A percentile compares a stretch with the other conserved stretches of the same genome.
These are phyloP conservation scores for Saccharomycopsis schoenii DNA, from an alignment of 805 yeast species.

Conservation along the genomic window DNA sequence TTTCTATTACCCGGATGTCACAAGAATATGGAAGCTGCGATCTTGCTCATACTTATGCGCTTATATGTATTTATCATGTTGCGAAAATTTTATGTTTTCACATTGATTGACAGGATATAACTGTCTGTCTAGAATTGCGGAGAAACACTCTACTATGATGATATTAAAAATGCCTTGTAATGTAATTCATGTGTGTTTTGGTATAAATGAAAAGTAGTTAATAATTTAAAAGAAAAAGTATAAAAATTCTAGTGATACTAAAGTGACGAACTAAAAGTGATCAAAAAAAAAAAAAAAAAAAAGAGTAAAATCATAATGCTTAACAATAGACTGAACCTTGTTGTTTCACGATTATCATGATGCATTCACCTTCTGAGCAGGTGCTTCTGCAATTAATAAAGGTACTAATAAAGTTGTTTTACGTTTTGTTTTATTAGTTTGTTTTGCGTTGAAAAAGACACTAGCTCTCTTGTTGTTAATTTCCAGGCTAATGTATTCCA, in stretches of 20 bases:
- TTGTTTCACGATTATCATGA: neutral
- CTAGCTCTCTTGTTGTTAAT: neutral
- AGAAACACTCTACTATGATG: neutral
- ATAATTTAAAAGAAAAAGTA: neutral
- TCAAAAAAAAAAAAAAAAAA: neutral
- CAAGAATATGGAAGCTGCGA: neutral
- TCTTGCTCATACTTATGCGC: neutral
- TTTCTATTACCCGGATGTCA: neutral
- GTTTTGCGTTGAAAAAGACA: neutral
- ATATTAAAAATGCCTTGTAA: neutral
- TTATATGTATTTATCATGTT: neutral
- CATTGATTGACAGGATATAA: too few relatives aligned
- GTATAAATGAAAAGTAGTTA: neutral
- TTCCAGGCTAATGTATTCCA: constrained; percentile 7
- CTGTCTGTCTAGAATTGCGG: too few relatives aligned
- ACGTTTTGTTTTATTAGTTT: neutral
- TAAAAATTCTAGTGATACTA: neutral
- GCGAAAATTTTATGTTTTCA: too few relatives aligned
- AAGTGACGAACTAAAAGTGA: neutral
- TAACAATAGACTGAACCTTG: neutral
- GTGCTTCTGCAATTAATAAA: constrained; percentile 27
- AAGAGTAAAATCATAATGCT: neutral
- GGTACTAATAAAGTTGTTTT: constrained; percentile 23
- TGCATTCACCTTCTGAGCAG: constrained; percentile 20
- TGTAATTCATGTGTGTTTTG: neutral